These are phyloP conservation scores for Podospora pseudoanserina DNA, from an alignment of 495 filamentous ascomycete genomes.

Conservation along the genomic window DNA sequence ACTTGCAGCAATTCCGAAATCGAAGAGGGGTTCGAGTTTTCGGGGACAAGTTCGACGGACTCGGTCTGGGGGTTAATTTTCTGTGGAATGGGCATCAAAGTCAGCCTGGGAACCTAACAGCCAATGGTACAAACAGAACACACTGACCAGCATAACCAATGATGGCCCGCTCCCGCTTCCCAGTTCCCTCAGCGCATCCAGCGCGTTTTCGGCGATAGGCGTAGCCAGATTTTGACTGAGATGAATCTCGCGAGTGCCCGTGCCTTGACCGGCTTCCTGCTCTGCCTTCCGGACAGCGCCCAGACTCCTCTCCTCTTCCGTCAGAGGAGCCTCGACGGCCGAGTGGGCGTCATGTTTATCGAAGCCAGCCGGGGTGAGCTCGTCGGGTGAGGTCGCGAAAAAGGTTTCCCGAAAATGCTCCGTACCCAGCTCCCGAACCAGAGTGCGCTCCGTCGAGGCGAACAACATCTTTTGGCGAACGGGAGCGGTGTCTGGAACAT, in stretches of 20 bases:
- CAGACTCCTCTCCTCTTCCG: constrained; percentile 78
- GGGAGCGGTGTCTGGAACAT: constrained; percentile 83
- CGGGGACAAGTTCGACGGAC: constrained; percentile 67
- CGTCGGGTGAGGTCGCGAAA: constrained; percentile 71
- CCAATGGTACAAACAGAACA: neutral
- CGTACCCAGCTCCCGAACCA: constrained; percentile 79
- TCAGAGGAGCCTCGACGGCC: constrained; percentile 72
- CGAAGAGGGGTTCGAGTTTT: constrained; percentile 43
- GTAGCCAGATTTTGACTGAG: constrained; percentile 60
- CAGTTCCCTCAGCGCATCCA: constrained; percentile 60
- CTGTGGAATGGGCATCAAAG: constrained; percentile 29
- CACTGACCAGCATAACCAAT: constrained; percentile 79
- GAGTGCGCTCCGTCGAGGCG: constrained; percentile 78
- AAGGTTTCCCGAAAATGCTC: constrained; percentile 80
- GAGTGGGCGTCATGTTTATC: constrained; percentile 66
- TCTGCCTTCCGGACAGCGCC: constrained; percentile 76
- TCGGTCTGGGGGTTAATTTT: constrained; percentile 75
- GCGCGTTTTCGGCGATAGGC: constrained; percentile 64
- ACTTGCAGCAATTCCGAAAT: constrained; percentile 50
- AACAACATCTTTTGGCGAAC: constrained; percentile 97
- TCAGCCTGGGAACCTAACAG: neutral
- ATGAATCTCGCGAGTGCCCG: constrained; percentile 56
- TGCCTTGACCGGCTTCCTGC: constrained; percentile 72
- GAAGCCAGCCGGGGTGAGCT: constrained; percentile 71
- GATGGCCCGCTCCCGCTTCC: constrained; percentile 47